Percentiles rank a stretch among this genome's conserved stretches.
These are phyloP conservation scores for Sarocladium oryzae DNA, from an alignment of 2,329 filamentous ascomycete genomes.

Conservation along the genomic window DNA sequence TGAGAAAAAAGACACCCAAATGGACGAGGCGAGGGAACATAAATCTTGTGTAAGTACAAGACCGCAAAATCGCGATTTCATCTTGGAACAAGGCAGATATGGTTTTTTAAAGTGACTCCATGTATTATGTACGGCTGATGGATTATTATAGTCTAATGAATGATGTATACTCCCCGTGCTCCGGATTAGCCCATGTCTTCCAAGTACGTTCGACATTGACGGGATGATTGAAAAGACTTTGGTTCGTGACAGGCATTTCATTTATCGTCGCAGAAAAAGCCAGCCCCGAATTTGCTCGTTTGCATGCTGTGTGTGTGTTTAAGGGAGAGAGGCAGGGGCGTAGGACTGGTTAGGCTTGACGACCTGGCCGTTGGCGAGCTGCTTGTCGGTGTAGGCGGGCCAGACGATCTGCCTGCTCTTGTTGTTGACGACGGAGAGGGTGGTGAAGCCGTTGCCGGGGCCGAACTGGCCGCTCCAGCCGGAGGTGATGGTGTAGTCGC, in stretches of 20 bases:
- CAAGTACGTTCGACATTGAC: not conserved
- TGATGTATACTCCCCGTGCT: constrained; percentile 1
- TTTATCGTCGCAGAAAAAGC: no score
- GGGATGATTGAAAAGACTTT: not conserved
- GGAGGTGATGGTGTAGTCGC: constrained; percentile 42
- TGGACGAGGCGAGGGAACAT: no score
- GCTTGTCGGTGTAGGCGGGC: constrained; percentile 47
- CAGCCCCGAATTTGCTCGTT: no score
- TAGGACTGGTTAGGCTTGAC: constrained; percentile 45
- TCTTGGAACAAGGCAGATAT: not conserved
- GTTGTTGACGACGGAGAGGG: constrained; percentile 41
- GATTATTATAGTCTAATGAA: constrained; percentile 1
- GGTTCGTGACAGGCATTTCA: not conserved
- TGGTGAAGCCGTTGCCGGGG: constrained; percentile 45
- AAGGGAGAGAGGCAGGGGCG: constrained; percentile 10
- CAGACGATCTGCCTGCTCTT: constrained; percentile 38
- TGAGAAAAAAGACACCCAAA: no score
- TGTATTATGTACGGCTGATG: constrained; percentile 6
- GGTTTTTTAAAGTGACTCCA: not conserved
- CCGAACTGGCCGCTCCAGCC: constrained; percentile 53
- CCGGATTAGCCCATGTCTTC: not conserved
- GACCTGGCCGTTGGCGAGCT: constrained; percentile 36
- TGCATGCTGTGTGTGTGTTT: no score
- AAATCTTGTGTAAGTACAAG: no score
- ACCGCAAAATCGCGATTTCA: not conserved